These are phyloP conservation scores for Sugiyamaella lignohabitans DNA, from an alignment of 805 yeast genomes.

Conservation along the genomic window DNA sequence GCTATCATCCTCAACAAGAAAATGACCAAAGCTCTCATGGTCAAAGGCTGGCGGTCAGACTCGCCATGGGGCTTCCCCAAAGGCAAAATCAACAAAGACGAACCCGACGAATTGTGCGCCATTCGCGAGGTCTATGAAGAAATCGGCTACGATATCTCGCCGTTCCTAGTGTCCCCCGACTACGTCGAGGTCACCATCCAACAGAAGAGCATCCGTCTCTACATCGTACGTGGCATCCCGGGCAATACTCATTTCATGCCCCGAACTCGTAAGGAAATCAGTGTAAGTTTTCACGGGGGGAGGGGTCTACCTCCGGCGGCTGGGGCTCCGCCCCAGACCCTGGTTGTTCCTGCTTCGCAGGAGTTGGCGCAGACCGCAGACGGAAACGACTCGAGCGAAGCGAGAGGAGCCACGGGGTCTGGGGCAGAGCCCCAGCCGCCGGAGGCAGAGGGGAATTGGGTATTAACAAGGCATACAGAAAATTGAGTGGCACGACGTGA, in stretches of 20 bases:
- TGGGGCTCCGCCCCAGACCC: background rate
- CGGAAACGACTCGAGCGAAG: too few relatives aligned
- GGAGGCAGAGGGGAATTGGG: background rate
- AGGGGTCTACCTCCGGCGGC: background rate
- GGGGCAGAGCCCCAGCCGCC: background rate
- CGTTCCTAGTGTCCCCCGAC: conserved; percentile 59
- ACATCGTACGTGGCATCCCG: conserved; percentile 69
- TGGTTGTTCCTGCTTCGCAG: too few relatives aligned
- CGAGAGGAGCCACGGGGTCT: background rate
- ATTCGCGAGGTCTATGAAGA: conserved; percentile 89
- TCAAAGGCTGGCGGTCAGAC: conserved; percentile 72
- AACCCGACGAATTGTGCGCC: conserved; percentile 83
- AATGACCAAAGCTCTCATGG: conserved; percentile 65
- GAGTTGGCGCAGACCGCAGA: too few relatives aligned
- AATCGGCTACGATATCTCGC: conserved; percentile 79
- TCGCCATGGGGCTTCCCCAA: conserved; percentile 93
- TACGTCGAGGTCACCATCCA: conserved; percentile 72
- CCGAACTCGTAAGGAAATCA: conserved; percentile 79
- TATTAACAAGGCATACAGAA: conserved; percentile 24
- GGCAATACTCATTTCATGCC: conserved; percentile 73
- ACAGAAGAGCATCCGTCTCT: conserved; percentile 84
- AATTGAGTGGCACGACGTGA: conserved; percentile 59
- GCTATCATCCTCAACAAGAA: conserved; percentile 75
- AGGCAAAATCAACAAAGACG: conserved; percentile 93
- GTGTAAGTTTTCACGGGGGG: conserved; percentile 22